Percentiles rank a stretch among this genome's conserved stretches.
Conservation (phyloP, 2,329 filamentous ascomycete genomes). For the Fonsecaea monophora region DNA sequence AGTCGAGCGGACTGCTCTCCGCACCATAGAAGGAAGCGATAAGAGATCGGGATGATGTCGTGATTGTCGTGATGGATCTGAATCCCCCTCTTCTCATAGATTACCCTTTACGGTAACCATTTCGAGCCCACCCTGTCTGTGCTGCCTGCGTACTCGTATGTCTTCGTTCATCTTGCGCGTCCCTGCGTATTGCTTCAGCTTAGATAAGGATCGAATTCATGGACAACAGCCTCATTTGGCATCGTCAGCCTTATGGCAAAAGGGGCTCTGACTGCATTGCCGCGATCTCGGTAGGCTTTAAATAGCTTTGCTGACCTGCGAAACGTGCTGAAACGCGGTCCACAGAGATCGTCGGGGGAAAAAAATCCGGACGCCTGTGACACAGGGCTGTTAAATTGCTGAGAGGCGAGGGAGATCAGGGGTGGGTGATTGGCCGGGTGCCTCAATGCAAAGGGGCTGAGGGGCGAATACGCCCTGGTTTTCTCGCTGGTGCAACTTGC, state of each 20-base stretch:
- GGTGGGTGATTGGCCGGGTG: conserved; percentile 5
- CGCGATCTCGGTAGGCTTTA: conserved; percentile 16
- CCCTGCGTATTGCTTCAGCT: neutral
- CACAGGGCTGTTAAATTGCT: conserved; percentile 13
- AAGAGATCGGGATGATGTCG: neutral
- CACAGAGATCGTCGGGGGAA: conserved; percentile 14
- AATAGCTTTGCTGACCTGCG: conserved; percentile 17
- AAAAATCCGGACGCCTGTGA: neutral
- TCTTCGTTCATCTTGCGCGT: neutral
- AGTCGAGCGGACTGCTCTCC: conserved; percentile 1
- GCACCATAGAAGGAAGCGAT: neutral
- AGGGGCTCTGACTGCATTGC: conserved; percentile 6
- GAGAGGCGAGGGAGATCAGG: neutral
- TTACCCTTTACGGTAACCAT: neutral
- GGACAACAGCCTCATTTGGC: conserved; percentile 5
- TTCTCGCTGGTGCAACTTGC: neutral
- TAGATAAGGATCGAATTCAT: conserved; percentile 2
- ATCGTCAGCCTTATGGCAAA: conserved; percentile 16
- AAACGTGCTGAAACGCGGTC: conserved; percentile 5
- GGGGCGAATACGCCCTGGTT: neutral
- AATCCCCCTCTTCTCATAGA: neutral
- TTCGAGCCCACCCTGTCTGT: neutral
- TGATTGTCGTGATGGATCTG: conserved; percentile 2
- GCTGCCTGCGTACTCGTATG: neutral
- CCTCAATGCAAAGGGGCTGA: neutral